Percentiles rank a stretch among this genome's conserved stretches.
Evolutionary conservation across 345 rosid genomes (phyloP).

Genomic region (Zanthoxylum bungeanum): DNA sequence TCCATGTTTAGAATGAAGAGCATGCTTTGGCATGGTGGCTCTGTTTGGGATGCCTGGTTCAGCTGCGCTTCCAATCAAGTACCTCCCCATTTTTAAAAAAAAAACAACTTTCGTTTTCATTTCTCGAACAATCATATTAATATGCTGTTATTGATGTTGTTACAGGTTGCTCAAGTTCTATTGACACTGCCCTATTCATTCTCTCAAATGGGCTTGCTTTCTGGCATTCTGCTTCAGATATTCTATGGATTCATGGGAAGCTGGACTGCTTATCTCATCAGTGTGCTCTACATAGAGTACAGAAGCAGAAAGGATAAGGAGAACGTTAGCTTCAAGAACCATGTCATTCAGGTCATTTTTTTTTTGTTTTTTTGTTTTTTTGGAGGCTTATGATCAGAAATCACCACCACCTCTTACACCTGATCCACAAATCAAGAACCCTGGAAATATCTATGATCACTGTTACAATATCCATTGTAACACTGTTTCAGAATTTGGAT

Average conservation of each 20-base stretch:
- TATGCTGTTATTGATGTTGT: background rate
- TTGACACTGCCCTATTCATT: conserved; percentile 94
- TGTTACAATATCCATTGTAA: background rate
- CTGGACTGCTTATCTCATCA: conserved; percentile 99
- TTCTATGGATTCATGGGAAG: conserved; percentile 91
- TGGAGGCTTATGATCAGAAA: background rate
- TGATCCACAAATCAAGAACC: conserved; percentile 17
- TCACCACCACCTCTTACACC: conserved; percentile 13
- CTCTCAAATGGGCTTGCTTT: conserved; percentile 91
- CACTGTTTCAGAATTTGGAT: background rate
- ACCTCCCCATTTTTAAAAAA: no score
- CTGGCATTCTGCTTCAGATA: conserved; percentile 82
- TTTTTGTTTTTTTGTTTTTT: background rate
- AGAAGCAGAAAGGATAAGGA: conserved; percentile 92
- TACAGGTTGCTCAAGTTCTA: conserved; percentile 92
- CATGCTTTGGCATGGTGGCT: conserved; percentile 97
- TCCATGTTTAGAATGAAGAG: conserved; percentile 57
- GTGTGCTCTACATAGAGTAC: conserved; percentile 90
- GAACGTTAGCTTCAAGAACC: conserved; percentile 91
- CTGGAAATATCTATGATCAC: conserved; percentile 7
- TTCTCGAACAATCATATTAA: background rate
- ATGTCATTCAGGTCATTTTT: conserved; percentile 81
- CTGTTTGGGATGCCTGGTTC: conserved; percentile 99
- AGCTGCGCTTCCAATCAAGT: conserved; percentile 98
- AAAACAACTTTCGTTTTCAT: no score